Evolutionary conservation across 1,284 basidiomycete species (phyloP).

Genomic region (Cutaneotrichosporon cutaneum): DNA sequence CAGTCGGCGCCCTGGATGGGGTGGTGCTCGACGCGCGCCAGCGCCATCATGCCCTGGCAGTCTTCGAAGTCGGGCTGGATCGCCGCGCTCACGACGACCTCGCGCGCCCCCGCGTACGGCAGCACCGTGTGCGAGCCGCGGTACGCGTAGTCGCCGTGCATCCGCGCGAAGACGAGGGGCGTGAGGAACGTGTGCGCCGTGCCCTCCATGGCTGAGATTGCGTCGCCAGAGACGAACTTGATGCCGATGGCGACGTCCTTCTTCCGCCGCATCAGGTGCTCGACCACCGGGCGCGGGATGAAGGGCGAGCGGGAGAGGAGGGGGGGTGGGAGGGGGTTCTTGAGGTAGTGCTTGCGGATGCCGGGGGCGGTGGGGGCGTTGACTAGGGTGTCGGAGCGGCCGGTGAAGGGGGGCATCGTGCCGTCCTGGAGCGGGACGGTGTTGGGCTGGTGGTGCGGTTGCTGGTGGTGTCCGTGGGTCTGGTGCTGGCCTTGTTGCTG

Average conservation of each 20-base stretch:
- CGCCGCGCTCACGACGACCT: constrained; percentile 25
- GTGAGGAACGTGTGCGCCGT: constrained; percentile 33
- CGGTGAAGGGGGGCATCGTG: neutral
- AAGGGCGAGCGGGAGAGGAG: constrained; percentile 11
- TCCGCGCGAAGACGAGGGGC: constrained; percentile 22
- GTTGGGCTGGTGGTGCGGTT: neutral
- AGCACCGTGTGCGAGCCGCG: constrained; percentile 16
- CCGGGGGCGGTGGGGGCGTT: neutral
- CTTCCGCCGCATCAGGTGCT: constrained; percentile 37
- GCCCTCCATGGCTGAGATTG: constrained; percentile 34
- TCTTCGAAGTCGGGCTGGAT: constrained; percentile 38
- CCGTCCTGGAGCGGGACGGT: neutral
- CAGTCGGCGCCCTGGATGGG: neutral
- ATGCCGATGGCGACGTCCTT: constrained; percentile 27
- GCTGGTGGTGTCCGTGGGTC: neutral
- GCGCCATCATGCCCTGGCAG: constrained; percentile 21
- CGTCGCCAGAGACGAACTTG: constrained; percentile 27
- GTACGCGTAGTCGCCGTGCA: constrained; percentile 34
- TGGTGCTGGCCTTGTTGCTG: neutral
- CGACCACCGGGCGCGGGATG: constrained; percentile 15
- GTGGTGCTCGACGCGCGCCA: constrained; percentile 13
- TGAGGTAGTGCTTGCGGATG: neutral
- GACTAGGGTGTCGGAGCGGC: neutral
- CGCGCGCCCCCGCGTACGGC: constrained; percentile 16
- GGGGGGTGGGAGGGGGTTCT: neutral